Evolutionary conservation across 208 protist species (phyloP), one percentile per base, ranked within the genome.

Genomic region (Leishmania turanica): DNA sequence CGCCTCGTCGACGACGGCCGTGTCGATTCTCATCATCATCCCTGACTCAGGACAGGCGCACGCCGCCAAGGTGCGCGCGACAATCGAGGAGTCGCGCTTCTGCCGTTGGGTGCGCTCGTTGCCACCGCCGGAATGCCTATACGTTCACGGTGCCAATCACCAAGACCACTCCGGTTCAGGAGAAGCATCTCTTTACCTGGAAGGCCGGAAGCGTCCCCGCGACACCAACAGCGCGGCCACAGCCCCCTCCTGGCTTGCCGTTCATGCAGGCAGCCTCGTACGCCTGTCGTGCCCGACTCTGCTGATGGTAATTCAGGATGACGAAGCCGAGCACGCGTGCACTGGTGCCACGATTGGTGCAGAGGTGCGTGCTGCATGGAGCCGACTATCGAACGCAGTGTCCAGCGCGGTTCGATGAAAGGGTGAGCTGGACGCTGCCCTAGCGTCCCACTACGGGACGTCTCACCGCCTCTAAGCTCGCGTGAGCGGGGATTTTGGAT

Each of bases 291-390:
- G 87, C 64, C 69, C 87, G 3, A 90, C 84, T 40, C 80, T 81
- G 31, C n/a, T 90, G 9, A 66, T 90, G 45, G 80, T 90, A 42
- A 8, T 90, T 77, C 87, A 90, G 60, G 80, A 87, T 53, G 84
- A 86, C 37, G 51, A 19, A 34, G 80, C 84, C 15, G 84, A 87
- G 40, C 49, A 42, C 17, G 54, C 82, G 37, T 54, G 75, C 40
- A 31, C 72, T 60, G 87, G 84, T n/a, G 56, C 64, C 4, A 42
- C 27, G 3, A 51, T 85, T 13, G 82, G 82, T 15, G 51, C 56
- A 2, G 72, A 42, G 7, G 72, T 85, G 31, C 21, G 51, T 15
- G 45, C n/a, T n/a, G 54, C 47, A 24, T 85, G 82, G 82, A 58
- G 77, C 31, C n/a, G 24, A 24, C 31, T 86, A 15, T 86, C 82